Percentiles rank a stretch among this genome's conserved stretches.
These are phyloP conservation scores for Cladosporium velox DNA, from an alignment of 2,329 filamentous ascomycete genomes.

Conservation along the genomic window DNA sequence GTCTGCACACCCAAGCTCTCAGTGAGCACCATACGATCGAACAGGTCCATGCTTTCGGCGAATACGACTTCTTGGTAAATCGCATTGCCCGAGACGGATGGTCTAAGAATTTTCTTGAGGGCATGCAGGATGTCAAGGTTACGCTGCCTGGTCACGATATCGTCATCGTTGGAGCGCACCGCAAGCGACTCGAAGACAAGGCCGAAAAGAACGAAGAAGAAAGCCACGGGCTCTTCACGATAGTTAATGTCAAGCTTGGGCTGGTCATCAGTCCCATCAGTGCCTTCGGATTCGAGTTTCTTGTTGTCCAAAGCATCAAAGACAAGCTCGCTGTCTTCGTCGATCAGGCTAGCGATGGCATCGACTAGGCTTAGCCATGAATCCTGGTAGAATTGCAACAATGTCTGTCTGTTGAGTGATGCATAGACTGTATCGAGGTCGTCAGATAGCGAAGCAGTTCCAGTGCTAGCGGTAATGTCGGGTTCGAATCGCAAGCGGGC, in stretches of 20 bases:
- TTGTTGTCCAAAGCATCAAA: slow-evolving; percentile 96
- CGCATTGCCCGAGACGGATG: slow-evolving; percentile 91
- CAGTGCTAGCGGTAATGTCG: slow-evolving; percentile 89
- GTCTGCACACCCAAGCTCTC: slow-evolving; percentile 85
- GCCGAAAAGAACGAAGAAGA: slow-evolving; percentile 98
- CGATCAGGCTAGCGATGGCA: slow-evolving; percentile 94
- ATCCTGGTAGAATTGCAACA: slow-evolving; percentile 94
- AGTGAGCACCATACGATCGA: slow-evolving; percentile 89
- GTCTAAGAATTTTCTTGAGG: slow-evolving; percentile 90
- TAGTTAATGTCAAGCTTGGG: slow-evolving; percentile 81
- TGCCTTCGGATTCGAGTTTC: slow-evolving; percentile 24
- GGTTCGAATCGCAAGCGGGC: slow-evolving; percentile 92
- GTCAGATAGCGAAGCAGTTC: slow-evolving; percentile 70
- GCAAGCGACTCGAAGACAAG: slow-evolving; percentile 95
- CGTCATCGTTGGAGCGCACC: slow-evolving; percentile 66
- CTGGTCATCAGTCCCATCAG: slow-evolving; percentile 22
- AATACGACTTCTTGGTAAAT: slow-evolving; percentile 97
- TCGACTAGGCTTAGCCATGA: slow-evolving; percentile 96
- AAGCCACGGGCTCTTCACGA: slow-evolving; percentile 93
- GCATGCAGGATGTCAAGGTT: slow-evolving; percentile 81
- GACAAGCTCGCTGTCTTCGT: slow-evolving; percentile 96
- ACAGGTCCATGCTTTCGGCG: slow-evolving; percentile 92
- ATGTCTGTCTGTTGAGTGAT: slow-evolving; percentile 87
- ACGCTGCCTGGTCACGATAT: slow-evolving; percentile 35
- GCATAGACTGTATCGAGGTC: slow-evolving; percentile 94